phyloP scores from a whole-genome alignment of 768 basidiomycete genomes.

The Phaffia australis region DNA sequence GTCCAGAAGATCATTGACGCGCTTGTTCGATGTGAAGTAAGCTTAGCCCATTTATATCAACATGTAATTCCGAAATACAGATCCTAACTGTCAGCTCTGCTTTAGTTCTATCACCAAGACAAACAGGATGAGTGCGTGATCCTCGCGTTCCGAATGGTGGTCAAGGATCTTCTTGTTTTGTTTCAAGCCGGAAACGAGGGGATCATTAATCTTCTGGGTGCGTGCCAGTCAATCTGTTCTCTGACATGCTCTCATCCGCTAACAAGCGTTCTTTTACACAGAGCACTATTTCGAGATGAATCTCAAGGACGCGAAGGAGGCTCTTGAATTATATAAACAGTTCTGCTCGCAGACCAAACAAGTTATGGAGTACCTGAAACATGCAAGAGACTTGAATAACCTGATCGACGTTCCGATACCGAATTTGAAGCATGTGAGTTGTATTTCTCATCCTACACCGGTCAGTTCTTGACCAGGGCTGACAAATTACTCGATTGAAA shows the following conservation, averaged over 20 bases:
- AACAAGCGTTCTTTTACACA: conserved; percentile 24
- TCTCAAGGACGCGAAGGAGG: conserved; percentile 73
- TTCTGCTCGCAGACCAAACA: conserved; percentile 90
- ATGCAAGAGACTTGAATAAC: conserved; percentile 87
- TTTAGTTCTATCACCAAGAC: conserved; percentile 84
- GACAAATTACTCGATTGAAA: neutral
- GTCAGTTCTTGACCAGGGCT: neutral
- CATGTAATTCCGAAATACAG: conserved; percentile 1
- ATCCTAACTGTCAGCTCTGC: neutral
- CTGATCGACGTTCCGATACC: conserved; percentile 88
- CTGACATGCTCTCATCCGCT: neutral
- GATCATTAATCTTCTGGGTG: conserved; percentile 49
- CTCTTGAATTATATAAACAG: conserved; percentile 75
- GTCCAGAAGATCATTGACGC: conserved; percentile 85
- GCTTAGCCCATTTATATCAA: conserved; percentile 34
- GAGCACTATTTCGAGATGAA: conserved; percentile 99
- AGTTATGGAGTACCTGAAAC: conserved; percentile 76
- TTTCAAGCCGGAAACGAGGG: conserved; percentile 97
- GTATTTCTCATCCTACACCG: neutral
- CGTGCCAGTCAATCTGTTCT: conserved; percentile 22
- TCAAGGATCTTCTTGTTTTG: conserved; percentile 87
- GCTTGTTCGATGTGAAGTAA: conserved; percentile 73
- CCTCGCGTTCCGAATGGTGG: conserved; percentile 78
- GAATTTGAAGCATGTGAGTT: conserved; percentile 64
- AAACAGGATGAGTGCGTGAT: conserved; percentile 84